Conservation (phyloP, 2,329 filamentous ascomycete genomes). For the Verticillium dahliae region DNA sequence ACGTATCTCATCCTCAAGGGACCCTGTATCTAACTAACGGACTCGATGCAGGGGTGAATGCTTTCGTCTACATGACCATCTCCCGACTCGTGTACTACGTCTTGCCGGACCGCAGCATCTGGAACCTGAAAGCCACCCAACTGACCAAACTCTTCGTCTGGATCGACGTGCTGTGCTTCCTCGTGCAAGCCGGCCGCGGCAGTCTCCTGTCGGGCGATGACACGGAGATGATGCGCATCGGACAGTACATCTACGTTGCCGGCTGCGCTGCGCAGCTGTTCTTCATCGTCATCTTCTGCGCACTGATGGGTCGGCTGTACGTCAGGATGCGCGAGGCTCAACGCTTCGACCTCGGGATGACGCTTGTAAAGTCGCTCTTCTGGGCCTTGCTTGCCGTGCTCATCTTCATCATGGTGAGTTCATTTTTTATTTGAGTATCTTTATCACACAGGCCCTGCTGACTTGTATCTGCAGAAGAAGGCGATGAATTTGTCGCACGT, state of each 20-base stretch:
- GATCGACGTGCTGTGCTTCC: slow-evolving; percentile 39
- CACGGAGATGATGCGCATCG: slow-evolving; percentile 22
- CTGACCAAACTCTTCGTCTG: slow-evolving; percentile 40
- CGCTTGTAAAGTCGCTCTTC: slow-evolving; percentile 24
- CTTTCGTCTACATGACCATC: slow-evolving; percentile 37
- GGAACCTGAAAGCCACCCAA: slow-evolving; percentile 24
- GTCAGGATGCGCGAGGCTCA: slow-evolving; percentile 15
- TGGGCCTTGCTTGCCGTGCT: slow-evolving; percentile 26
- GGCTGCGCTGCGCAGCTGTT: slow-evolving; percentile 24
- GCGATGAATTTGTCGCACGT: not conserved
- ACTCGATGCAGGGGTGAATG: slow-evolving; percentile 26
- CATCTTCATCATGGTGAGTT: slow-evolving; percentile 26
- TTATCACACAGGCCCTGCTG: not conserved
- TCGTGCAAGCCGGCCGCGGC: slow-evolving; percentile 35
- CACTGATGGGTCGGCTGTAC: slow-evolving; percentile 28
- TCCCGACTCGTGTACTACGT: slow-evolving; percentile 30
- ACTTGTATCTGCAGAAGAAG: slow-evolving; percentile 14
- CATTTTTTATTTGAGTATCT: no score
- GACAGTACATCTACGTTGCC: slow-evolving; percentile 24
- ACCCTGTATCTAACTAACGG: slow-evolving; percentile 10
- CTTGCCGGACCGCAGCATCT: slow-evolving; percentile 28
- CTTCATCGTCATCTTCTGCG: slow-evolving; percentile 29
- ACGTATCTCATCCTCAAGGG: slow-evolving; percentile 3
- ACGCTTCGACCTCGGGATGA: slow-evolving; percentile 15
- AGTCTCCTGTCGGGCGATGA: slow-evolving; percentile 24